Percentiles rank a stretch among this genome's conserved stretches.
Evolutionary conservation across 1,284 basidiomycete genomes (phyloP).

Genomic region (Ceratobasidium sp.): DNA sequence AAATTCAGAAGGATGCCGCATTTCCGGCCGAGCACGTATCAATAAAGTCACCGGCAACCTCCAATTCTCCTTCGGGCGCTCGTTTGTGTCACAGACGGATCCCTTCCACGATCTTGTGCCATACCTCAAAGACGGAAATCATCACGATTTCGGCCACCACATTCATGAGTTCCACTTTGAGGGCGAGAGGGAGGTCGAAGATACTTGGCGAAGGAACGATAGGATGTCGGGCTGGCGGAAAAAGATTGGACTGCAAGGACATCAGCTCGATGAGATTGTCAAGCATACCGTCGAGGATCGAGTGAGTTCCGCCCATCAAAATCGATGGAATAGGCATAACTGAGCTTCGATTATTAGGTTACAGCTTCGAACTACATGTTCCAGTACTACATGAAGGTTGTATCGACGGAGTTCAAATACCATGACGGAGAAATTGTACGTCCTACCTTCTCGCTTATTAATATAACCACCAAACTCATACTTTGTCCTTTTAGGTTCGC

Average conservation of each 20-base stretch:
- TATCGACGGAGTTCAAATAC: slow-evolving; percentile 90
- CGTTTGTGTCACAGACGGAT: slow-evolving; percentile 89
- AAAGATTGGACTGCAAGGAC: slow-evolving; percentile 78
- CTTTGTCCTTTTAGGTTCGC: slow-evolving; percentile 68
- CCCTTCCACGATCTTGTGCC: slow-evolving; percentile 95
- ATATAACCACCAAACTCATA: neutral
- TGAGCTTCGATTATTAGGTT: slow-evolving; percentile 62
- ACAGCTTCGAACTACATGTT: slow-evolving; percentile 87
- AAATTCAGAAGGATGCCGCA: too few species aligned
- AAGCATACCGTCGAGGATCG: slow-evolving; percentile 68
- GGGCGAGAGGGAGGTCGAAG: slow-evolving; percentile 83
- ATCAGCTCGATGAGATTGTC: slow-evolving; percentile 82
- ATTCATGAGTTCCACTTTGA: slow-evolving; percentile 88
- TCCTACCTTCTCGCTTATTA: slow-evolving; percentile 41
- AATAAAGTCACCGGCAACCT: too few species aligned
- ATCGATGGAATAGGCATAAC: slow-evolving; percentile 1
- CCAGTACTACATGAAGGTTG: slow-evolving; percentile 98
- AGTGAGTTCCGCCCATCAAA: slow-evolving; percentile 8
- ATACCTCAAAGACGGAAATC: slow-evolving; percentile 86
- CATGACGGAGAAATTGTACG: slow-evolving; percentile 79
- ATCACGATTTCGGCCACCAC: slow-evolving; percentile 65
- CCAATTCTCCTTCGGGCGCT: slow-evolving; percentile 61
- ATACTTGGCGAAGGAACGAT: slow-evolving; percentile 60
- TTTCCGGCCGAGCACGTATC: too few species aligned
- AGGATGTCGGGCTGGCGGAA: slow-evolving; percentile 73